phyloP scores from a whole-genome alignment of 148 eudicot genomes.

The Diospyros lotus region DNA sequence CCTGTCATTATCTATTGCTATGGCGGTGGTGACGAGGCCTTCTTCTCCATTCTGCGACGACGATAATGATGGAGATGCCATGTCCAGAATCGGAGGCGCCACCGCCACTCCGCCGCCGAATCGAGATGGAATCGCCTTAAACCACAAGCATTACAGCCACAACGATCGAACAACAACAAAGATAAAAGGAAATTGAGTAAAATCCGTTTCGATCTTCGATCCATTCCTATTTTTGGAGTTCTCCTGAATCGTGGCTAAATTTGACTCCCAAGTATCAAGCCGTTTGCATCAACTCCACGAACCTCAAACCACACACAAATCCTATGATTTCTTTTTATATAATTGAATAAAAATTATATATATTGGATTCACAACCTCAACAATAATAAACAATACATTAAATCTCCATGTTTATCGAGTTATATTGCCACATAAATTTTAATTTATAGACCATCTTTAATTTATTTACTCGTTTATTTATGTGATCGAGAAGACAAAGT shows the following conservation, averaged over 20 bases:
- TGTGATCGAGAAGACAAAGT: too few relatives aligned
- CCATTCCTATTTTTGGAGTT: conserved; percentile 2
- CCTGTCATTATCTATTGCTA: conserved; percentile 72
- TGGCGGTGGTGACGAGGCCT: conserved; percentile 14
- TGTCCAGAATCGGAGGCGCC: neutral
- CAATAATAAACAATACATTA: too few relatives aligned
- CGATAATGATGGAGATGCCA: conserved; percentile 1
- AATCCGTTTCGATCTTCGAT: neutral
- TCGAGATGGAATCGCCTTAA: neutral
- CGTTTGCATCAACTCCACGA: too few relatives aligned
- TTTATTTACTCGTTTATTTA: too few relatives aligned
- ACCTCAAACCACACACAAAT: too few relatives aligned
- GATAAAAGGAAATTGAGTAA: too few relatives aligned
- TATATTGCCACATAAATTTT: too few relatives aligned
- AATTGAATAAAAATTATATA: too few relatives aligned
- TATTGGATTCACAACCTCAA: too few relatives aligned
- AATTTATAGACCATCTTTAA: too few relatives aligned
- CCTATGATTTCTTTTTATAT: too few relatives aligned
- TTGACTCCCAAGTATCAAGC: neutral
- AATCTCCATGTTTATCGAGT: too few relatives aligned
- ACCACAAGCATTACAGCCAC: neutral
- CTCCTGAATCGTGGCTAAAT: neutral
- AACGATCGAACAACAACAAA: neutral
- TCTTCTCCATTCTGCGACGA: conserved; percentile 1
- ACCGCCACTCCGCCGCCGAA: neutral